Evolutionary conservation across 1,284 basidiomycete genomes (phyloP).

Genomic region (Boletellus deceptivus): DNA sequence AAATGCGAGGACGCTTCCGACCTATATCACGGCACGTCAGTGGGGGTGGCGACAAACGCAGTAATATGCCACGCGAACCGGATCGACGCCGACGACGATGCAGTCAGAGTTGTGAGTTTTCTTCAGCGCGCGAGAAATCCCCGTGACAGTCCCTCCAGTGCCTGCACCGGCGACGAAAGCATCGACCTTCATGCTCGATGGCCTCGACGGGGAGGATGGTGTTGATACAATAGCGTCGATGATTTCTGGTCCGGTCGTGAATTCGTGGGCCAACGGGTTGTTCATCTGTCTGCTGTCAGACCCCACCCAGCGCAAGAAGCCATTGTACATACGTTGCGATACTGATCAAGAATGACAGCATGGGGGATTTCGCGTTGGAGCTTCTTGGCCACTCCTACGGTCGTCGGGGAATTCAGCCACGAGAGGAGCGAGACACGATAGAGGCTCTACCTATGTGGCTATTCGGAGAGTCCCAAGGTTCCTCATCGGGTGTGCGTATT

Average conservation of each 20-base stretch:
- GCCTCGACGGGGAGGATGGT: slow-evolving; percentile 50
- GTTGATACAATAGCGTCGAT: slow-evolving; percentile 69
- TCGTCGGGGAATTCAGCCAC: slow-evolving; percentile 82
- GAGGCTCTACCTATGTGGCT: slow-evolving; percentile 82
- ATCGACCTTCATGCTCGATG: slow-evolving; percentile 75
- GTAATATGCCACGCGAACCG: slow-evolving; percentile 50
- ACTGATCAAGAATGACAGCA: slow-evolving; percentile 93
- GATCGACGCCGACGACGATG: slow-evolving; percentile 86
- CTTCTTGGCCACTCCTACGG: slow-evolving; percentile 77
- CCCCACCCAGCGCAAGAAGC: neutral
- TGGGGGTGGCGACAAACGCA: neutral
- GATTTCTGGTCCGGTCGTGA: slow-evolving; percentile 87
- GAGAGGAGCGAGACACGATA: slow-evolving; percentile 42
- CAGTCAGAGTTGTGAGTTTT: slow-evolving; percentile 70
- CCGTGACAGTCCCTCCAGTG: slow-evolving; percentile 93
- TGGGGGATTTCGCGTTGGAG: slow-evolving; percentile 80
- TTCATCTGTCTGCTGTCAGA: slow-evolving; percentile 48
- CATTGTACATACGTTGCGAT: slow-evolving; percentile 57
- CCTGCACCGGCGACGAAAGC: slow-evolving; percentile 88
- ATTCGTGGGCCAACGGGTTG: slow-evolving; percentile 89
- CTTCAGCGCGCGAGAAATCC: slow-evolving; percentile 81
- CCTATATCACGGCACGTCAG: slow-evolving; percentile 38
- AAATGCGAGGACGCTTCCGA: slow-evolving; percentile 83
- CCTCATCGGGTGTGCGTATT: slow-evolving; percentile 90
- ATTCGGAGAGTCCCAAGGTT: slow-evolving; percentile 81